Evolutionary conservation across 768 basidiomycete genomes (phyloP), one percentile per base, ranked within the genome.

Genomic region (Podaxis rugospora): DNA sequence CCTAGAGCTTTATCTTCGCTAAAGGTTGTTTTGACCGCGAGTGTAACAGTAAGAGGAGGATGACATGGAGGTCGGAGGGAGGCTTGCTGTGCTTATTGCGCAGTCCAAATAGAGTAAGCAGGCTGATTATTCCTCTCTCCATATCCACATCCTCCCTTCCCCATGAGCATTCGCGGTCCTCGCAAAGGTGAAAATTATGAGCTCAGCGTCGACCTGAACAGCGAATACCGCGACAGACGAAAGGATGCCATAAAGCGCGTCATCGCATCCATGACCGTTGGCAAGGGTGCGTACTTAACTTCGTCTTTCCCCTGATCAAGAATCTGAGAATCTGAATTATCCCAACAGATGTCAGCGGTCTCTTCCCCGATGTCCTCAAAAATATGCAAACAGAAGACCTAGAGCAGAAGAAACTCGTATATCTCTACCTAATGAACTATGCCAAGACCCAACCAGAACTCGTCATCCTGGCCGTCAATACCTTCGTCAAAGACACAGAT

Each of bases 371-470:
- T 75, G 96, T 98, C 32, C 87, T 99, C 70, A 97, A 97, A 83
- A 98, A 98, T 76, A 97, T 95, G 95, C 96, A 98, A 77, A 98
- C 97, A 25, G 96, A 99, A 55, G 96, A 98, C 73, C 84, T 99
- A 57, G 97, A 99, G 74, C 97, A 98, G 78, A 99, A 98, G 86
- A 98, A 99, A 76, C 90, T 99, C 36, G 97, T 98, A n/a, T 98
- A 97, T 69, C 84, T 97, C 23, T 98, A 98, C 74, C 87, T 99
- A 62, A 98, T 98, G 92, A 99, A 99, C 79, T 99, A 98, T 66
- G 96, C 96, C 36, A 97, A 97, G 72, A 95, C 96, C 0, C 97
- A 99, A 70, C 97, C 97, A 0, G 97, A 99, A 71, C 91, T 98
- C 63, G 95, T 98, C 75, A 98, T 99, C 70, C 83, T 99, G 50